Conservation (phyloP, 352 stramenopile species). For the Phytopythium vexans region DNA sequence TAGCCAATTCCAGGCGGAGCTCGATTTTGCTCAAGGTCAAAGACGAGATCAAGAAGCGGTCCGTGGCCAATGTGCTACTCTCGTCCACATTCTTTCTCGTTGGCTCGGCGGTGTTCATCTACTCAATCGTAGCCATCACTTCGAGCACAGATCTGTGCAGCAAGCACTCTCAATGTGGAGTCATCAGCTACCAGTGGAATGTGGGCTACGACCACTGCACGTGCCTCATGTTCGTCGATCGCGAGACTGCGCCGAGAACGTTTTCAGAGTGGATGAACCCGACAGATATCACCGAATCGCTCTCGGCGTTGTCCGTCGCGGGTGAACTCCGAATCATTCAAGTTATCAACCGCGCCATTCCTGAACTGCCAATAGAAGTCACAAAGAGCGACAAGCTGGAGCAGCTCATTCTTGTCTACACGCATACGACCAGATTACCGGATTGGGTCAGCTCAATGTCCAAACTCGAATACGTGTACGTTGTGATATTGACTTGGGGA, state of each 20-base stretch:
- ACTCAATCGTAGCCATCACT: conserved; percentile 22
- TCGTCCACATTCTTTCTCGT: conserved; percentile 28
- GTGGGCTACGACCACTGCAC: conserved; percentile 24
- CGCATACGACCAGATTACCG: conserved; percentile 21
- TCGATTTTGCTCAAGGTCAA: conserved; percentile 10
- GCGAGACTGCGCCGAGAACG: conserved; percentile 16
- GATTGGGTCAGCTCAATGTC: conserved; percentile 23
- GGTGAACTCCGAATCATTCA: conserved; percentile 38
- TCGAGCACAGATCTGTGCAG: conserved; percentile 17
- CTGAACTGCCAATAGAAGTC: conserved; percentile 27
- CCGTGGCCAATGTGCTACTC: conserved; percentile 15
- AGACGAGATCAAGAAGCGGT: conserved; percentile 15
- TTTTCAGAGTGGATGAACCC: conserved; percentile 37
- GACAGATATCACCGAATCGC: conserved; percentile 18
- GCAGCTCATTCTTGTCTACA: conserved; percentile 32
- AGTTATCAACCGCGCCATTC: conserved; percentile 38
- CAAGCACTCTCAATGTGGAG: conserved; percentile 35
- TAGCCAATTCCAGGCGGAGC: conserved; percentile 5
- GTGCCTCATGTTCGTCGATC: conserved; percentile 40
- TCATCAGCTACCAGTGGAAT: conserved; percentile 42
- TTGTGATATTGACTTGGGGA: conserved; percentile 1
- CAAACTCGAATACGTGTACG: conserved; percentile 32
- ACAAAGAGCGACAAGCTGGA: conserved; percentile 25
- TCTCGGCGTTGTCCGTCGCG: conserved; percentile 21
- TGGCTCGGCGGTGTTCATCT: conserved; percentile 24